Evolutionary conservation across 306 rosid species (phyloP), one percentile per base, ranked within the genome.

Genomic region (Hippophae gyantsensis): DNA sequence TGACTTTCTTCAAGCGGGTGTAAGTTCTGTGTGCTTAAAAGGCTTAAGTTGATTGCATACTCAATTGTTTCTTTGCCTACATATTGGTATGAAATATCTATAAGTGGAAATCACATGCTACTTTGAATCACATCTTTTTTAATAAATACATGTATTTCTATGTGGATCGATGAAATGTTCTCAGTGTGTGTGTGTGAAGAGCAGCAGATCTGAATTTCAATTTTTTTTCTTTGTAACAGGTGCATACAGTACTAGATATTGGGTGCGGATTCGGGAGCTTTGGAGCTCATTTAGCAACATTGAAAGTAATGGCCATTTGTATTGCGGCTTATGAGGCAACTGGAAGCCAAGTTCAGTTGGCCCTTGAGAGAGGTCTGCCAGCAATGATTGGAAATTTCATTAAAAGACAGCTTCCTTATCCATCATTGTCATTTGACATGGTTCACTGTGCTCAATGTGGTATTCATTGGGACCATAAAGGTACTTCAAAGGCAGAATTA

Each of bases 331-430:
- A 82, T 63, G 99, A 93, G 79, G 89, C 90, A 65, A 84, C 99
- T 66, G 99, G 99, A 55, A 89, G 99, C 78, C 99, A 93, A 77
- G 99, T 93, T 74, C 99, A 93, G 62, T 72, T 93, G 84, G 79
- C 97, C 75, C 97, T 93, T 59, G 99, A 93, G 83, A 84, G 99
- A 79, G 99, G 97, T 65, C 97, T 93, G 65, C 97, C 99, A 6
- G 99, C 99, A 45, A 80, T 93, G 80, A 81, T 93, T 68, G 99
- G 90, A 40, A 88, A 74, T 77, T 89, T 93, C 57, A 67, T 80
- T 58, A 45, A 82, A 54, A 79, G 82, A 71, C 94, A 88, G 81
- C 95, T 93, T 75, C 97, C 99, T 51, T 93, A 78, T 78, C 95
- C 97, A 49, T 82, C 99, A 18, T 69, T 89, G 73, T 89, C 95